Conservation (phyloP, 2,329 filamentous ascomycete genomes). For the Cladosporium austrohemisphaericum region DNA sequence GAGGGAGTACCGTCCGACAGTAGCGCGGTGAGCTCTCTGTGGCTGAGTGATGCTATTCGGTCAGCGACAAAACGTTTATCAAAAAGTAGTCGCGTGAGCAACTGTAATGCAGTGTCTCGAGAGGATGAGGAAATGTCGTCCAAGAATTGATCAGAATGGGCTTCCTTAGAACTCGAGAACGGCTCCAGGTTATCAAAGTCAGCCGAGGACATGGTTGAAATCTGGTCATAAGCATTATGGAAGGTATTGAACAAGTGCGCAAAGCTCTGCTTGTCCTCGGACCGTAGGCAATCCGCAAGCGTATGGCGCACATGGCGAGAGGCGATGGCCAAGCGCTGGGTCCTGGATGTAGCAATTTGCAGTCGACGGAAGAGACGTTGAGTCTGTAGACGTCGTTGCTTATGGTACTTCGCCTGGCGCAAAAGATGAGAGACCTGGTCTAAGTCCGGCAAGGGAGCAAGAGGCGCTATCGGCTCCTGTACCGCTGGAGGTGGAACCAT, state of each 20-base stretch:
- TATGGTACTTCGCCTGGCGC: slow-evolving; percentile 73
- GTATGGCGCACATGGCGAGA: slow-evolving; percentile 59
- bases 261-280: slow-evolving; percentile 75
- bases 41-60: slow-evolving; percentile 70
- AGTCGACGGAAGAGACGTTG: slow-evolving; percentile 70
- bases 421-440: slow-evolving; percentile 76
- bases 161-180: not conserved
- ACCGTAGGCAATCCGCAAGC: slow-evolving; percentile 72
- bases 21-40: slow-evolving; percentile 71
- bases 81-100: slow-evolving; percentile 76
- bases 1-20: slow-evolving; percentile 73
- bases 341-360: slow-evolving; percentile 70
- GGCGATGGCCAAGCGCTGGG: slow-evolving; percentile 50
- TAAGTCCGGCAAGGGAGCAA: slow-evolving; percentile 34
- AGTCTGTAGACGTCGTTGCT: slow-evolving; percentile 71
- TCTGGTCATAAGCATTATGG: slow-evolving; percentile 62
- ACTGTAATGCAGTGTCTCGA: slow-evolving; percentile 70
- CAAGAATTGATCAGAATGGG: slow-evolving; percentile 34
- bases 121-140: slow-evolving; percentile 73
- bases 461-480: not conserved
- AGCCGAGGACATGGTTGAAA: not conserved
- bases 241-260: slow-evolving; percentile 71
- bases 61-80: slow-evolving; percentile 85
- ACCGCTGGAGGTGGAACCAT: not conserved
- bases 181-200: not conserved